A percentile compares a stretch with the other conserved stretches of the same genome.
phyloP scores from a whole-genome alignment of 2,329 filamentous ascomycete genomes.

The Calonectria pteridis region DNA sequence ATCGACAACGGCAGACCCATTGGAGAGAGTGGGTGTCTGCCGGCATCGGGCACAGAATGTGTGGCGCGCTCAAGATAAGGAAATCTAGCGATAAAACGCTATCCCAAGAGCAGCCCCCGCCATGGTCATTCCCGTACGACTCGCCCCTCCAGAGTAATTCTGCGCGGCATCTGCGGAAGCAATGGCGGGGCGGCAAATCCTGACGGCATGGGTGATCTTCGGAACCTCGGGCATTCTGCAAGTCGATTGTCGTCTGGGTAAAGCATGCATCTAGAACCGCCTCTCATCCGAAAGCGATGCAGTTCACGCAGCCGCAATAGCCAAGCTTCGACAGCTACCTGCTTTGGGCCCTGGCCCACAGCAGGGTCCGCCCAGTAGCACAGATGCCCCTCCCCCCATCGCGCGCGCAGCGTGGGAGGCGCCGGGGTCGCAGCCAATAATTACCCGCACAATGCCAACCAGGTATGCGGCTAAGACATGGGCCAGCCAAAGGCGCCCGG shows the following conservation, averaged over 20 bases:
- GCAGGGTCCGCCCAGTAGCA: slow-evolving; percentile 28
- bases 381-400: slow-evolving; percentile 32
- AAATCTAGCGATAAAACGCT: slow-evolving; percentile 37
- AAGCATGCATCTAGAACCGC: slow-evolving; percentile 5
- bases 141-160: slow-evolving; percentile 26
- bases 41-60: slow-evolving; percentile 33
- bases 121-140: slow-evolving; percentile 30
- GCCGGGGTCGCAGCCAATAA: slow-evolving; percentile 38
- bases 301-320: slow-evolving; percentile 33
- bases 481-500: slow-evolving; percentile 32
- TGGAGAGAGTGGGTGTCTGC: slow-evolving; percentile 24
- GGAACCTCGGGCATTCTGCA: background rate
- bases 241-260: background rate
- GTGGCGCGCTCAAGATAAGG: slow-evolving; percentile 38
- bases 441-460: slow-evolving; percentile 39
- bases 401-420: slow-evolving; percentile 37
- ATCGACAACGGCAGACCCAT: background rate
- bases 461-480: slow-evolving; percentile 44
- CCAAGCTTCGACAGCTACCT: slow-evolving; percentile 39
- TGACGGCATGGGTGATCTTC: background rate
- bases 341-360: slow-evolving; percentile 36
- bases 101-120: slow-evolving; percentile 29
- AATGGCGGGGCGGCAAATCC: slow-evolving; percentile 1
- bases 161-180: slow-evolving; percentile 16
- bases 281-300: slow-evolving; percentile 30